Base-by-base conservation (phyloP, 2,329 filamentous ascomycete genomes). In the Phialophora chinensis region DNA sequence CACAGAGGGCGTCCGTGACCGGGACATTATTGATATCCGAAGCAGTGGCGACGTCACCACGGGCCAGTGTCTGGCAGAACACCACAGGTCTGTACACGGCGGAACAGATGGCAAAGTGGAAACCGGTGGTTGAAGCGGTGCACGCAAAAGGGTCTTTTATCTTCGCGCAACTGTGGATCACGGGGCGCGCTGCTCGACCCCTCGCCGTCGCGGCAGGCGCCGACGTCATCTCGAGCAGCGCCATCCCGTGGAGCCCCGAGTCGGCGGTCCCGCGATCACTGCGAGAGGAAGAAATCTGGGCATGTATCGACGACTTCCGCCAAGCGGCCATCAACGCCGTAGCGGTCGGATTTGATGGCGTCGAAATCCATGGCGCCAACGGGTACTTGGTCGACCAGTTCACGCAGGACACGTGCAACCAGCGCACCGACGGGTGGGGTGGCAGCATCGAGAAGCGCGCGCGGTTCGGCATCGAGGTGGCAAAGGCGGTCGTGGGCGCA, bases 391-490 rank as follows among this genome's bases (percentile, higher is more conserved):
- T 84, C 8, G 83, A 86, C 62, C 83, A 85, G 67, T 86, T 85
- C 69, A 74, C 76, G 1, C 81, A 84, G 68, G 79, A 65, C 49
- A 78, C 74, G 3, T 75, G 74, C 44, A 87, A 86, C 72, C 76
- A 75, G 62, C 77, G 84, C 3, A 82, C 78, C 0, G 84, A 86
- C 68, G 69, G 72, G 14, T 86, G 82, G 74, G 84, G 85, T 1
- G 84, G 84, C 1, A 81, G 76, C 20, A 75, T 85, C 3, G 81
- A 84, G 72, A 82, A 83, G 25, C 77, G 84, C 14, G 81, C 81
- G 57, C 81, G 81, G 4, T 88, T 90, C 66, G 80, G 79, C 1
- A 63, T 88, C 0, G 85, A 87, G 67, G 78, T 87, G 0, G 82
- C 79, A 47, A 75, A 78, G 33, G 74, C 80, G 49, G 73, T 85